A percentile compares a stretch with the other conserved stretches of the same genome.
Evolutionary conservation across 2,329 filamentous ascomycete species (phyloP).

Genomic region (Penicillium sp.): DNA sequence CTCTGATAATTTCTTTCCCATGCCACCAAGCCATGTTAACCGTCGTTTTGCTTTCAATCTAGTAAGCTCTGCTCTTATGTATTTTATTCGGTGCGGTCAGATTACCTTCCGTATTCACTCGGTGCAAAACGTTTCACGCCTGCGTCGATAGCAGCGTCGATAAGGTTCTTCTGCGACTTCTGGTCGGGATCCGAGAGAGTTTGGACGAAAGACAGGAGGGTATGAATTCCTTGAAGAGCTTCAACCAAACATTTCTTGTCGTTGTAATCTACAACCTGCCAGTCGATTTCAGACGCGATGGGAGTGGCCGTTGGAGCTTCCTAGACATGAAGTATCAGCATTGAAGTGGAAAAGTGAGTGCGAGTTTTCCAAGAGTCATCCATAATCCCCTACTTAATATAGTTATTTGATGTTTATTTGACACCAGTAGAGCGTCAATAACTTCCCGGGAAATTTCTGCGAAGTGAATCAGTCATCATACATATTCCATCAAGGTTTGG

Average conservation of each 20-base stretch:
- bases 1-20: background rate
- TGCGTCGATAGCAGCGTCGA: slow-evolving; percentile 2
- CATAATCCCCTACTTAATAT: background rate
- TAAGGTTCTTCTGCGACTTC: slow-evolving; percentile 8
- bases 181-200: slow-evolving; percentile 1
- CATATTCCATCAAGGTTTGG: background rate
- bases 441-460: background rate
- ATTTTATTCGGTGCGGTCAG: background rate
- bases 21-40: background rate
- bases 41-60: background rate
- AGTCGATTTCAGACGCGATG: background rate
- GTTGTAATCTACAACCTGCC: slow-evolving; percentile 2
- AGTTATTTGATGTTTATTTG: slow-evolving; percentile 1
- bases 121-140: slow-evolving; percentile 11
- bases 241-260: background rate
- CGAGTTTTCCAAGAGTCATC: background rate
- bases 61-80: background rate
- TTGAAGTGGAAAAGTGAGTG: background rate
- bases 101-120: slow-evolving; percentile 8
- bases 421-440: background rate
- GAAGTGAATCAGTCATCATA: background rate
- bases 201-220: slow-evolving; percentile 7
- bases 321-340: background rate
- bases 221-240: slow-evolving; percentile 4
- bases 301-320: background rate